Evolutionary conservation across 306 rosid species (phyloP).

Genomic region (Vicia villosa): DNA sequence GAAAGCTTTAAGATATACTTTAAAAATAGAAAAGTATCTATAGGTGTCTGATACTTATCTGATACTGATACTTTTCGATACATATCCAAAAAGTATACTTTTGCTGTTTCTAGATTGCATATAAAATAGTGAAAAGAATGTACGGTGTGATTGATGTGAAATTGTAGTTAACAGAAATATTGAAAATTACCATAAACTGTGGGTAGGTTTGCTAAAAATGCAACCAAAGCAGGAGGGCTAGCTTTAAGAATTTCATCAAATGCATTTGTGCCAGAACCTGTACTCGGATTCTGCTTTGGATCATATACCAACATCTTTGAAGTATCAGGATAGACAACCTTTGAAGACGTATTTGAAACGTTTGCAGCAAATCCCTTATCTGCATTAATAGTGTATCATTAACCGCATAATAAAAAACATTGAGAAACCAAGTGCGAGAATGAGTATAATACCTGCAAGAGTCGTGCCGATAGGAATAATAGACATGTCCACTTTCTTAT

Average conservation of each 20-base stretch:
- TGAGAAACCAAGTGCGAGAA: constrained; percentile 31
- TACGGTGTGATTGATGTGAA: not conserved
- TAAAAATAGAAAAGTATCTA: not conserved
- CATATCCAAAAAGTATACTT: too few relatives aligned
- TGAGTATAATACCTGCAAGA: constrained; percentile 53
- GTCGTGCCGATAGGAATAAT: constrained; percentile 51
- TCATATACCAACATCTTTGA: constrained; percentile 85
- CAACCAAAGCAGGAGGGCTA: constrained; percentile 79
- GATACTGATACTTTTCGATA: too few relatives aligned
- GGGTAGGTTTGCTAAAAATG: constrained; percentile 88
- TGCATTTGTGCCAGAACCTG: constrained; percentile 53
- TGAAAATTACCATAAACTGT: constrained; percentile 72
- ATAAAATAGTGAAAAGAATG: constrained; percentile 4
- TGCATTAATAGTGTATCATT: constrained; percentile 39
- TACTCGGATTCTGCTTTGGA: constrained; percentile 80
- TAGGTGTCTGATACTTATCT: not conserved
- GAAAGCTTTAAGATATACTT: not conserved
- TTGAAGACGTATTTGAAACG: constrained; percentile 53
- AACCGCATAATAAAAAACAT: constrained; percentile 27
- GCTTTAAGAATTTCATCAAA: constrained; percentile 84
- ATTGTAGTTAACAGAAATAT: constrained; percentile 3
- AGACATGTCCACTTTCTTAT: constrained; percentile 58
- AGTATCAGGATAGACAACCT: constrained; percentile 77
- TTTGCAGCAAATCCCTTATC: constrained; percentile 54
- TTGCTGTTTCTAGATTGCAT: too few relatives aligned